Conservation (phyloP, 2,329 filamentous ascomycete species). For the Colletotrichum chrysophilum region DNA sequence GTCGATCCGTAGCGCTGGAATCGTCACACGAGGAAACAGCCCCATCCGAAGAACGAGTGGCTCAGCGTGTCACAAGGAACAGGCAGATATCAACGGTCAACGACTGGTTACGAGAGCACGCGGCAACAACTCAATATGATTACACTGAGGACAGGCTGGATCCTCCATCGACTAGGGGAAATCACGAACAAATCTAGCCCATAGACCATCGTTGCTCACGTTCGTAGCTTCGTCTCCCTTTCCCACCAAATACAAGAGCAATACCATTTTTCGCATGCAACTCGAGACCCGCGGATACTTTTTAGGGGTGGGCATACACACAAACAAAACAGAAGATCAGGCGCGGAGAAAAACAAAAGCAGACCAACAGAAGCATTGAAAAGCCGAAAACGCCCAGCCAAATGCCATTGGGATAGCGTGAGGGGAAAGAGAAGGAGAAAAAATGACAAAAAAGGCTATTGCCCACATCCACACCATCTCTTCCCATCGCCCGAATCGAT, state of each 20-base stretch:
- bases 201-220: not conserved
- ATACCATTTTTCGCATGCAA: not conserved
- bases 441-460: not conserved
- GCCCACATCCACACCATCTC: not conserved
- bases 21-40: no score
- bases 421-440: not conserved
- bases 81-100: not conserved
- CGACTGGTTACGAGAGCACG: not conserved
- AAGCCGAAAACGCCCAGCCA: conserved; percentile 23
- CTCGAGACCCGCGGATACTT: not conserved
- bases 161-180: not conserved
- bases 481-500: not conserved
- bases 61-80: not conserved
- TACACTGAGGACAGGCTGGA: not conserved
- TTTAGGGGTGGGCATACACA: not conserved
- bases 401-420: conserved; percentile 17
- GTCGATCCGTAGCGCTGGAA: not conserved
- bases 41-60: no score
- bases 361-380: not conserved
- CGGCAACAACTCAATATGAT: not conserved
- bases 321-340: not conserved
- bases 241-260: not conserved
- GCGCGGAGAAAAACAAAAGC: not conserved
- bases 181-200: not conserved
- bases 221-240: not conserved